A percentile compares a stretch with the other conserved stretches of the same genome.
Conservation (phyloP, 1,284 basidiomycete genomes). For the Ustilago nuda region DNA sequence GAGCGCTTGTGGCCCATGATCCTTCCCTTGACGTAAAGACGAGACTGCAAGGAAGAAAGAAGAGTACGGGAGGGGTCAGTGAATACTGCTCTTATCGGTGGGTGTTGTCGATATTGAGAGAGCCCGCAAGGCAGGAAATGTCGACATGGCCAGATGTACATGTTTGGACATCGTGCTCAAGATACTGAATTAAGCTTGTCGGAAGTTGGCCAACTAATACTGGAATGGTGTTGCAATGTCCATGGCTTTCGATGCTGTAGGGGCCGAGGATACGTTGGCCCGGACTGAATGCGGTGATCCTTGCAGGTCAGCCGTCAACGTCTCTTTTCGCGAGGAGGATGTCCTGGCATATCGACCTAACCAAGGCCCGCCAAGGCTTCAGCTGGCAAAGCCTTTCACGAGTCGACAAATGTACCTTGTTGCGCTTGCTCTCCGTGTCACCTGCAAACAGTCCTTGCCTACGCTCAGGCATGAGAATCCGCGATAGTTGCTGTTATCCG, state of each 20-base stretch:
- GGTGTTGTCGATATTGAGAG: not conserved
- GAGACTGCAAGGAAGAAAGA: conserved; percentile 44
- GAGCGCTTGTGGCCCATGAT: conserved; percentile 98
- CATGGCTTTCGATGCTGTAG: not conserved
- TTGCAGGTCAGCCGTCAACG: too few species aligned
- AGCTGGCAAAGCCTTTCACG: too few species aligned
- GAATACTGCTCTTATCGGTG: not conserved
- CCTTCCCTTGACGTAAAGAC: conserved; percentile 97
- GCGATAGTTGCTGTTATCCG: not conserved
- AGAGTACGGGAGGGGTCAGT: conserved; percentile 9
- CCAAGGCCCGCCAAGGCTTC: too few species aligned
- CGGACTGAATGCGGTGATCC: too few species aligned
- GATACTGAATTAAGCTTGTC: not conserved
- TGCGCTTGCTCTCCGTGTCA: too few species aligned
- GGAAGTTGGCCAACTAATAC: not conserved
- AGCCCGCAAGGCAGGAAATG: conserved; percentile 19
- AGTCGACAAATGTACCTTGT: too few species aligned
- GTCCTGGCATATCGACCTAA: too few species aligned
- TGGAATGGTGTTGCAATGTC: not conserved
- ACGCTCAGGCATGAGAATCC: too few species aligned
- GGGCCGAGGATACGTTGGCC: too few species aligned
- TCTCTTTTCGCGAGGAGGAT: too few species aligned
- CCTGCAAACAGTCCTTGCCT: too few species aligned
- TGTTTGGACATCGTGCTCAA: too few species aligned
- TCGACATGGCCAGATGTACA: not conserved